Base-by-base conservation (phyloP, 257 asterid species). In the Cinchona pubescens region DNA sequence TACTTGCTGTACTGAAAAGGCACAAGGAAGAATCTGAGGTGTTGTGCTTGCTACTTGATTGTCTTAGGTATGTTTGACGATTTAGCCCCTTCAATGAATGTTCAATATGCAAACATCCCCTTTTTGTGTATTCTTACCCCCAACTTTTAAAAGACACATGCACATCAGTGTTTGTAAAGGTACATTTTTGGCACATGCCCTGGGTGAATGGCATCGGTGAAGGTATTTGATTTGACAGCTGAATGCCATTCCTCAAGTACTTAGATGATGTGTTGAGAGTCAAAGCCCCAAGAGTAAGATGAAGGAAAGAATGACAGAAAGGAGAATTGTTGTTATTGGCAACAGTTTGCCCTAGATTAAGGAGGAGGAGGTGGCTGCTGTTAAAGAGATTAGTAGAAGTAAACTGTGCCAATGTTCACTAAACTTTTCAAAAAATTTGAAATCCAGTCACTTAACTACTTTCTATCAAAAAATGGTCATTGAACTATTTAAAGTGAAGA, bases 11-110 rank as follows among this genome's bases (percentile, higher is more conserved):
- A 86, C 83, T 93, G 80, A 83, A 85, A 79, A 79, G 82, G 75
- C 89, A 89, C 80, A 85, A 87, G 84, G 88, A 90, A 64, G 86
- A 87, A 69, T 91, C 96, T 61, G 87, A 86, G 76, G 82, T 87
- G 73, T 74, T 91, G 86, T 89, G 94, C 84, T 67, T 84, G 86
- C 88, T 93, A 83, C 93, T 93, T 35, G 96, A 93, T 85, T 84
- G 87, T 81, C 84, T 93, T 82, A 88, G 98, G 97, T 91, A 83
- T 69, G 80, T 29, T 63, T 10, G 49, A 70, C 34, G 3, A 53
- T 63, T 23, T 71, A 11, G 51, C 34, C 53, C 3, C 4, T 9
- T 23, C 8, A 38, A 25, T 34, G 8, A 21, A 55, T 35, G 29
- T 71, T 51, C 29, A 27, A 34, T 0, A 42, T 35, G 19, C 19